A percentile compares a stretch with the other conserved stretches of the same genome.
phyloP scores from a whole-genome alignment of 345 rosid species.

The Linum trigynum region DNA sequence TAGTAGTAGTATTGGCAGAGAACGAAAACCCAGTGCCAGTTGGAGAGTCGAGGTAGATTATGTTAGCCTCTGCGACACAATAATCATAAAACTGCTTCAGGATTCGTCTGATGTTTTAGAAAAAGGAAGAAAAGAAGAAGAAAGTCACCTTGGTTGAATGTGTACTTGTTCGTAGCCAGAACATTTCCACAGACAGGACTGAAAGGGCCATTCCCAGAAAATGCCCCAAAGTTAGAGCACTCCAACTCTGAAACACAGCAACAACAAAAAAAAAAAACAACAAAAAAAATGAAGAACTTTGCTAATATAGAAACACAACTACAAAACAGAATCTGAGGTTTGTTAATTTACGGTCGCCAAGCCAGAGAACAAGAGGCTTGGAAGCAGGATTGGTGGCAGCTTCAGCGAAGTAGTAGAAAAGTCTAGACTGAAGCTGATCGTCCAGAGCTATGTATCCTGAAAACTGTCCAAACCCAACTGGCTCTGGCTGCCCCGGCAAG shows the following conservation, averaged over 20 bases:
- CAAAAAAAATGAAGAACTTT: not conserved
- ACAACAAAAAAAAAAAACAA: not conserved
- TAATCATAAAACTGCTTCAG: not conserved
- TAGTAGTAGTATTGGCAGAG: slow-evolving; percentile 41
- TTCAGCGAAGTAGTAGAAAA: slow-evolving; percentile 44
- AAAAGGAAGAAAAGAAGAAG: not conserved
- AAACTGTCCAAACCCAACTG: not conserved
- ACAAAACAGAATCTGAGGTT: not conserved
- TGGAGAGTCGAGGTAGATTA: slow-evolving; percentile 88
- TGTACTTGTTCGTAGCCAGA: not conserved
- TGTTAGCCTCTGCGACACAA: slow-evolving; percentile 67
- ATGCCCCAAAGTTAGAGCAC: slow-evolving; percentile 18
- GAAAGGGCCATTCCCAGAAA: slow-evolving; percentile 19
- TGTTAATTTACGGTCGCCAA: not conserved
- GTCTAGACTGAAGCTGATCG: slow-evolving; percentile 20
- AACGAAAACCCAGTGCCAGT: slow-evolving; percentile 97
- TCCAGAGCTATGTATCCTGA: slow-evolving; percentile 11
- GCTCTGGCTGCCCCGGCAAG: slow-evolving; percentile 33
- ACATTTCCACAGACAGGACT: not conserved
- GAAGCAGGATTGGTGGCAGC: slow-evolving; percentile 26
- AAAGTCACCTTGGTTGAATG: slow-evolving; percentile 9
- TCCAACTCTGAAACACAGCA: not conserved
- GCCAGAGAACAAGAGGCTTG: slow-evolving; percentile 30
- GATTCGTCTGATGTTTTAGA: not conserved
- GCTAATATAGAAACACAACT: not conserved